Evolutionary conservation across 805 yeast species (phyloP).

Genomic region (Cephaloascus fragrans): DNA sequence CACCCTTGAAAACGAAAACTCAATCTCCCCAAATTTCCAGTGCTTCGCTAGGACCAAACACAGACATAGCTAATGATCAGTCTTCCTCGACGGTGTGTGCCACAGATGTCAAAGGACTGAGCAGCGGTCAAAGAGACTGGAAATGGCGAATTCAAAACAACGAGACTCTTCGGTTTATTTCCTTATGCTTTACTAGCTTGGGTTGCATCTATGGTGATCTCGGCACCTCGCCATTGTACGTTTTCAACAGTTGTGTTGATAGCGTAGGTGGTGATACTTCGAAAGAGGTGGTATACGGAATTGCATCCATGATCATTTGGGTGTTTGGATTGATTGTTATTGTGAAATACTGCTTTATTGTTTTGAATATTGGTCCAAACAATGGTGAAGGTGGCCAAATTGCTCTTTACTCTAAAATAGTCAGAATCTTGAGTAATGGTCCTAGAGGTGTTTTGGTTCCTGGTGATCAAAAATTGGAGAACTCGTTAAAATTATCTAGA

Average conservation of each 20-base stretch:
- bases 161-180: too few species aligned
- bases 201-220: slow-evolving; percentile 29
- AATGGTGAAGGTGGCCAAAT: slow-evolving; percentile 40
- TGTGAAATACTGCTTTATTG: slow-evolving; percentile 41
- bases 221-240: slow-evolving; percentile 27
- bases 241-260: slow-evolving; percentile 16
- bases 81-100: too few species aligned
- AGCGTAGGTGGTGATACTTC: slow-evolving; percentile 6
- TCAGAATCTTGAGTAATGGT: slow-evolving; percentile 17
- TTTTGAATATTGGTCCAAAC: slow-evolving; percentile 41
- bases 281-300: slow-evolving; percentile 35
- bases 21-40: too few species aligned
- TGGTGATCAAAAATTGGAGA: slow-evolving; percentile 18
- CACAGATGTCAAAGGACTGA: too few species aligned
- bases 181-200: slow-evolving; percentile 14
- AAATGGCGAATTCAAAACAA: too few species aligned
- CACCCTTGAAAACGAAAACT: too few species aligned
- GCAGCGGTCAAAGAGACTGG: too few species aligned
- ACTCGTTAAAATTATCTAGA: neutral
- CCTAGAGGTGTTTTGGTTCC: slow-evolving; percentile 22
- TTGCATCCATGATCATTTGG: slow-evolving; percentile 44
- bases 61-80: too few species aligned
- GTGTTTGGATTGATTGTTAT: slow-evolving; percentile 38
- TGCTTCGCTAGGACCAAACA: too few species aligned
- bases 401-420: slow-evolving; percentile 25